Evolutionary conservation across 306 rosid species (phyloP).

Genomic region (Bauhinia variegata): DNA sequence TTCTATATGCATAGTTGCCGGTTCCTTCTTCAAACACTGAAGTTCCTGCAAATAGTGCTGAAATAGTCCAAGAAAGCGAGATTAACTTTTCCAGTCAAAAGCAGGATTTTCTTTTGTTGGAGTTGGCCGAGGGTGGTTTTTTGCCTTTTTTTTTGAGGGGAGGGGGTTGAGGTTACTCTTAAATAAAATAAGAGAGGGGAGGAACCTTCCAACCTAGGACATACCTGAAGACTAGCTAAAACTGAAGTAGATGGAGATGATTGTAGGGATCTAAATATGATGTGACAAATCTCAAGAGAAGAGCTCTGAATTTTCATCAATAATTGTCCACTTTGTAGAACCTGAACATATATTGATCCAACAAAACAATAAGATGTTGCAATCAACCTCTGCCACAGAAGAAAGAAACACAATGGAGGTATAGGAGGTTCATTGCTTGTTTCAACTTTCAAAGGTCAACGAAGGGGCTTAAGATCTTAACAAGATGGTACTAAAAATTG

Average conservation of each 20-base stretch:
- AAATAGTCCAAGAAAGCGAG: constrained; percentile 33
- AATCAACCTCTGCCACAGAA: constrained; percentile 23
- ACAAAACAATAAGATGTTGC: constrained; percentile 26
- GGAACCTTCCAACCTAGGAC: constrained; percentile 33
- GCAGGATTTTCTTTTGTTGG: background rate
- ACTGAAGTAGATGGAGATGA: constrained; percentile 53
- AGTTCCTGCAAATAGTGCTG: constrained; percentile 74
- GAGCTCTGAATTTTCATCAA: constrained; percentile 59
- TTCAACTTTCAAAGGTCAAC: constrained; percentile 27
- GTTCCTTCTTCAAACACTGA: constrained; percentile 64
- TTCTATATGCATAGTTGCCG: constrained; percentile 62
- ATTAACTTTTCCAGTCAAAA: constrained; percentile 15
- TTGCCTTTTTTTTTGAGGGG: too few species aligned
- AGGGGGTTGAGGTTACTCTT: background rate
- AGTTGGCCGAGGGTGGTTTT: too few species aligned
- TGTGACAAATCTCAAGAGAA: constrained; percentile 59
- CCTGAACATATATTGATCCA: constrained; percentile 55
- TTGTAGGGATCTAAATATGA: constrained; percentile 51
- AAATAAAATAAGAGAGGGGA: constrained; percentile 15
- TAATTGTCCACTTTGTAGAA: constrained; percentile 64
- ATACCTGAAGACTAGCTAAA: constrained; percentile 71
- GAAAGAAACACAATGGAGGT: constrained; percentile 9
- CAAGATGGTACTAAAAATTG: constrained; percentile 10
- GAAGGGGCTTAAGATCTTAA: constrained; percentile 29
- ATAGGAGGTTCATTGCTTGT: constrained; percentile 14